Evolutionary conservation across 2,329 filamentous ascomycete species (phyloP), one percentile per base, ranked within the genome.

Genomic region (Escovopsis sp.): DNA sequence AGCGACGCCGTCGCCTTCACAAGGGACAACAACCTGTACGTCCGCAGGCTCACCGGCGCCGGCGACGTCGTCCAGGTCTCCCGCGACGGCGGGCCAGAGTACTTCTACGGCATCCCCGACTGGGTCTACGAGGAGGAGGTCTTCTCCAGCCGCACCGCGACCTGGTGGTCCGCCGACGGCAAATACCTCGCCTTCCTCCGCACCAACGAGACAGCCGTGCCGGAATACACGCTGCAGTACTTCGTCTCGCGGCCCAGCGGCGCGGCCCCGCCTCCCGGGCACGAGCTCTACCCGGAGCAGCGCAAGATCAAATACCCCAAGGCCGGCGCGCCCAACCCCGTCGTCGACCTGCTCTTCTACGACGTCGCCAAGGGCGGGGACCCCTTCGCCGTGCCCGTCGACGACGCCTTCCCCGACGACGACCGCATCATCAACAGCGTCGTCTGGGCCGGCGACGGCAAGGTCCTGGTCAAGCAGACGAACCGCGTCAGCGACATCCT

Each of bases 291-390:
- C 51, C 90, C 90, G 0, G 87, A 96, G 50, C 77, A 88, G 26
- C 74, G 79, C 43, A 65, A 86, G 47, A 92, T 98, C 70, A 98
- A 98, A 57, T 98, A 98, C 49, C 92, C 90, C 33, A 96, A 96
- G 57, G 81, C 90, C 15, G 92, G 90, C 4, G 79, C 87, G 2
- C 86, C 88, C 32, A 98, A 98, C 54, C 90, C 90, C 0, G 73
- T 83, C 12, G 88, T 98, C 4, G 76, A 85, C 41, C 61, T 98
- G 23, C 70, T 83, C 36, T 93, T 96, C 57, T 96, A 88, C 56
- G 87, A 96, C 45, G 65, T 94, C 15, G 66, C 66, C 9, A 80
- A 79, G 48, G 70, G 70, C 2, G 21, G 21, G 4, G 77, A 94
- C 39, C 70, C 80, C 8, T 96, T 96, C 51, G 72, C 75, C 14